A percentile compares a stretch with the other conserved stretches of the same genome.
Evolutionary conservation across 1,139 yeast species (phyloP).

Genomic region (Pichia sp.): DNA sequence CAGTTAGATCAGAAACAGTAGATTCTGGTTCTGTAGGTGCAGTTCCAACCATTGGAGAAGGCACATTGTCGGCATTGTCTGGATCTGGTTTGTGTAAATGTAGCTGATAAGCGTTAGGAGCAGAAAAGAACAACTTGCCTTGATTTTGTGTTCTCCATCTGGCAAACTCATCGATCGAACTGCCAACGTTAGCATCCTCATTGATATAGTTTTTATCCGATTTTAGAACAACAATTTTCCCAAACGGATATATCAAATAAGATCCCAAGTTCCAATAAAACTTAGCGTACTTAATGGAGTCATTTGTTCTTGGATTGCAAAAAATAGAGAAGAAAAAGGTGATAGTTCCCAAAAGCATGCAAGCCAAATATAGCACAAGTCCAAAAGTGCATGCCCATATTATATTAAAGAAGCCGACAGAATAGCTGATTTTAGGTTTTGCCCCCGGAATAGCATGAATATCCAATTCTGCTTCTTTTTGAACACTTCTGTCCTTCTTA

Average conservation of each 20-base stretch:
- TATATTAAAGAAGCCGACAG: conserved; percentile 67
- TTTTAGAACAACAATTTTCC: conserved; percentile 75
- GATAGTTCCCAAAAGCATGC: conserved; percentile 42
- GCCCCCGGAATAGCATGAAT: conserved; percentile 66
- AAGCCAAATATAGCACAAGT: conserved; percentile 47
- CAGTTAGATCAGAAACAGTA: not conserved
- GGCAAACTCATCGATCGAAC: conserved; percentile 78
- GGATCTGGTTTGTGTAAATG: not conserved
- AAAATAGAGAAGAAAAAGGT: conserved; percentile 43
- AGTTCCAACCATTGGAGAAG: not conserved
- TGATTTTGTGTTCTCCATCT: conserved; percentile 78
- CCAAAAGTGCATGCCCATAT: conserved; percentile 78
- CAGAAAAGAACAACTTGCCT: conserved; percentile 68
- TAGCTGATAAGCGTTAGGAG: conserved; percentile 27
- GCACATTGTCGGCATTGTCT: not conserved
- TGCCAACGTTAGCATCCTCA: conserved; percentile 88
- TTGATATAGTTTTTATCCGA: conserved; percentile 75
- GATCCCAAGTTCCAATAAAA: conserved; percentile 60
- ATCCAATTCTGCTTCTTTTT: conserved; percentile 87
- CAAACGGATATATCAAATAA: conserved; percentile 81
- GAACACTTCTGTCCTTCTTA: conserved; percentile 88
- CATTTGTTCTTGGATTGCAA: conserved; percentile 29
- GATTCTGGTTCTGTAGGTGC: not conserved
- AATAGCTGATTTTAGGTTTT: conserved; percentile 50
- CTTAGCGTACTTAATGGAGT: conserved; percentile 54